Evolutionary conservation across 345 rosid species (phyloP).

Genomic region (Trapa incisa): DNA sequence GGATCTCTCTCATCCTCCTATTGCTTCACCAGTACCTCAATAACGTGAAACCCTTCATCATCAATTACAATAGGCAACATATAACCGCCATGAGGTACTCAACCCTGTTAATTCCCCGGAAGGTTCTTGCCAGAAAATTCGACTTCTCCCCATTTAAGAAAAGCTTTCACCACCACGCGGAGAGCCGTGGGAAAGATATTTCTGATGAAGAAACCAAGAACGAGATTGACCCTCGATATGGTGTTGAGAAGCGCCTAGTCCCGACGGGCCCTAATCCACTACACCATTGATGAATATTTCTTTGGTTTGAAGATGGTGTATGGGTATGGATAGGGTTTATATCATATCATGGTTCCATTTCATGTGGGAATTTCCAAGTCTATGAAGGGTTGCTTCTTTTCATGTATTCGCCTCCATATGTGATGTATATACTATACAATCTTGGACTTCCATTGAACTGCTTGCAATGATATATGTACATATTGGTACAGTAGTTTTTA

Average conservation of each 20-base stretch:
- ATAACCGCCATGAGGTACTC: slow-evolving; percentile 8
- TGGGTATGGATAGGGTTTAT: neutral
- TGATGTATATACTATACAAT: neutral
- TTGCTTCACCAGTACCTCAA: slow-evolving; percentile 29
- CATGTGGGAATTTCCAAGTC: neutral
- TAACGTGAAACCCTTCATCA: slow-evolving; percentile 20
- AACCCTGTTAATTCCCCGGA: slow-evolving; percentile 13
- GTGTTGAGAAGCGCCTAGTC: slow-evolving; percentile 76
- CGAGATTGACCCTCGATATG: slow-evolving; percentile 73
- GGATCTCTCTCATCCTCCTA: slow-evolving; percentile 44
- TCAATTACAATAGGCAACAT: slow-evolving; percentile 7
- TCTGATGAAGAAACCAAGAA: slow-evolving; percentile 4
- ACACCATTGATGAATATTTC: slow-evolving; percentile 49
- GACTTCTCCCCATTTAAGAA: slow-evolving; percentile 53
- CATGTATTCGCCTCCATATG: neutral
- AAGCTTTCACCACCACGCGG: slow-evolving; percentile 10
- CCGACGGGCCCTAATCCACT: slow-evolving; percentile 90
- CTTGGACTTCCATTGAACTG: neutral
- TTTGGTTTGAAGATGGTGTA: neutral
- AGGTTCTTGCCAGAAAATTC: slow-evolving; percentile 34
- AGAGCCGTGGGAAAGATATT: neutral
- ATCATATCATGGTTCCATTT: neutral
- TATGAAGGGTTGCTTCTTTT: neutral
- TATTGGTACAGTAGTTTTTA: neutral
- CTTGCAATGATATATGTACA: neutral